phyloP scores from a whole-genome alignment of 352 stramenopile genomes.

The Thalassiosira sp. region DNA sequence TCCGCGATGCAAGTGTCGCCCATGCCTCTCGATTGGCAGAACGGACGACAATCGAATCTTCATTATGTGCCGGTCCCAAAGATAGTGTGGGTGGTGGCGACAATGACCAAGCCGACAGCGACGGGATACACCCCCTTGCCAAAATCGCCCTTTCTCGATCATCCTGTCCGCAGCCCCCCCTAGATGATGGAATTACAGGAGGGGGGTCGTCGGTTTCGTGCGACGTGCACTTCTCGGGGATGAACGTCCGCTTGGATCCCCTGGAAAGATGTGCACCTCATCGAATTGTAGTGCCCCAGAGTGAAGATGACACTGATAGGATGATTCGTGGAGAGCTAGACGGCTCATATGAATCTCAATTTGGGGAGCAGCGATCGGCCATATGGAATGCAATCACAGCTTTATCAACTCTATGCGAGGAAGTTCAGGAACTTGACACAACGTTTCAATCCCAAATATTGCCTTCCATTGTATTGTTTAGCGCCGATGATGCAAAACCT shows the following conservation, averaged over 20 bases:
- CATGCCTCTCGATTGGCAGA: slow-evolving; percentile 33
- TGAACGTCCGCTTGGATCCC: slow-evolving; percentile 44
- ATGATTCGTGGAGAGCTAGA: slow-evolving; percentile 39
- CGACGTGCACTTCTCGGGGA: slow-evolving; percentile 39
- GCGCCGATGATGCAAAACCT: slow-evolving; percentile 12
- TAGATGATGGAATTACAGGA: slow-evolving; percentile 46
- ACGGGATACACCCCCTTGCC: slow-evolving; percentile 28
- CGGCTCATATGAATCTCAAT: slow-evolving; percentile 7
- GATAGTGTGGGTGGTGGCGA: background rate
- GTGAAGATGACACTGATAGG: slow-evolving; percentile 12
- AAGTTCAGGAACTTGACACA: slow-evolving; percentile 52
- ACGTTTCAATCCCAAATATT: slow-evolving; percentile 31
- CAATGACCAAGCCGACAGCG: background rate
- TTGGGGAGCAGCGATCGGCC: slow-evolving; percentile 24
- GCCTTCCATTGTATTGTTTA: slow-evolving; percentile 49
- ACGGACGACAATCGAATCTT: slow-evolving; percentile 34
- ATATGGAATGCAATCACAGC: slow-evolving; percentile 58
- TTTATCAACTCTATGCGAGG: slow-evolving; percentile 53
- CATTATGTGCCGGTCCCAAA: background rate
- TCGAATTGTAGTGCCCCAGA: slow-evolving; percentile 44
- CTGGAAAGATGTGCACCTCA: slow-evolving; percentile 46
- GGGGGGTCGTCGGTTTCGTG: slow-evolving; percentile 36
- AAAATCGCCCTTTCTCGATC: slow-evolving; percentile 29
- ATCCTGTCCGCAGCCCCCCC: slow-evolving; percentile 38
- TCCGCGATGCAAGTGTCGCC: slow-evolving; percentile 21